phyloP scores from a whole-genome alignment of 768 basidiomycete species.

The Crassisporium funariophilum region DNA sequence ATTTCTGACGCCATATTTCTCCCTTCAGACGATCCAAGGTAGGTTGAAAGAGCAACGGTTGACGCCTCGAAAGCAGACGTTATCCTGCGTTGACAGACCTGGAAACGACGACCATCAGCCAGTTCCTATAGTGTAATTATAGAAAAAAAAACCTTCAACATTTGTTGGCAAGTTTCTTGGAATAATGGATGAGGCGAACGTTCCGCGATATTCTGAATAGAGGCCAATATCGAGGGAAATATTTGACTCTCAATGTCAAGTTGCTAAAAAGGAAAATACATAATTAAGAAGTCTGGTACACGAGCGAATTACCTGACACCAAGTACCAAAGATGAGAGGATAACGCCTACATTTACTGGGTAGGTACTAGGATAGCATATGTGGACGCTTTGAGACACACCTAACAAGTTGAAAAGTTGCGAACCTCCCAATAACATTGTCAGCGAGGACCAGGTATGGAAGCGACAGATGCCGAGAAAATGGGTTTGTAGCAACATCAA shows the following conservation, averaged over 20 bases:
- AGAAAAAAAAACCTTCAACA: slow-evolving; percentile 47
- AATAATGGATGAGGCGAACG: slow-evolving; percentile 56
- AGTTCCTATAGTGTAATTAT: not conserved
- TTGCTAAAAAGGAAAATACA: slow-evolving; percentile 41
- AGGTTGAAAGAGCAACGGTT: not conserved
- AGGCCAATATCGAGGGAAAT: slow-evolving; percentile 50
- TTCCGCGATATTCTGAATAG: slow-evolving; percentile 50
- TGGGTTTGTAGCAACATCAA: slow-evolving; percentile 35
- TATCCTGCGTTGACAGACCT: slow-evolving; percentile 10
- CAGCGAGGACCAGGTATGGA: slow-evolving; percentile 53
- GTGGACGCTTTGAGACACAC: slow-evolving; percentile 34
- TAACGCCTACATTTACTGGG: slow-evolving; percentile 53
- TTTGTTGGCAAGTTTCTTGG: slow-evolving; percentile 40
- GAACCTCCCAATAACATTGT: slow-evolving; percentile 55
- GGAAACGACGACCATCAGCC: not conserved
- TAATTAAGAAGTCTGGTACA: not conserved
- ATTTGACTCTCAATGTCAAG: slow-evolving; percentile 53
- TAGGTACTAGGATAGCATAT: slow-evolving; percentile 5
- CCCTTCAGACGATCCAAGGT: not conserved
- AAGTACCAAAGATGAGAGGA: slow-evolving; percentile 74
- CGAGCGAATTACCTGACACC: slow-evolving; percentile 52
- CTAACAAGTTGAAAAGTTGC: slow-evolving; percentile 59
- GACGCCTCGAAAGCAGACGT: not conserved
- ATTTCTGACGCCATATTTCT: not conserved
- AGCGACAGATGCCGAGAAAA: slow-evolving; percentile 59